Evolutionary conservation across 139 green algal genomes (phyloP).

Genomic region (Deuterostichococcus epilithicus): DNA sequence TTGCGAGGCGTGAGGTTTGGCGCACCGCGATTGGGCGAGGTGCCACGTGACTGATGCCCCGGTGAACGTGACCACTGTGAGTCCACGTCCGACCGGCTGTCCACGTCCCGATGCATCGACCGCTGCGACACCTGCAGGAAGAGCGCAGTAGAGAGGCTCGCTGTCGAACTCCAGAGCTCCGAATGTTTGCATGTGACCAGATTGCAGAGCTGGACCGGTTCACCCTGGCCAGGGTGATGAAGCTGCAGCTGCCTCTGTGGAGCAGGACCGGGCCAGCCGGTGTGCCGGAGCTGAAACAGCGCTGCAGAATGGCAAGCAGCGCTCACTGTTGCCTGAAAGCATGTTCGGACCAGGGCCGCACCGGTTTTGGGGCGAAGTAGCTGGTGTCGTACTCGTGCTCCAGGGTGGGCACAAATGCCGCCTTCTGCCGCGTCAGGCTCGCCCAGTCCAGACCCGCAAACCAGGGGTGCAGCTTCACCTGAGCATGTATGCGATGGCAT

Average conservation of each 20-base stretch:
- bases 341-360: background rate
- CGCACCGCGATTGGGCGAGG: background rate
- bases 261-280: too few species aligned
- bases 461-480: constrained; percentile 86
- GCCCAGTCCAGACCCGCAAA: constrained; percentile 78
- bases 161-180: background rate
- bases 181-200: too few species aligned
- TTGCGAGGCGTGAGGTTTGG: too few species aligned
- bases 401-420: constrained; percentile 67
- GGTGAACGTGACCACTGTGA: too few species aligned
- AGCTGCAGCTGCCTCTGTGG: too few species aligned
- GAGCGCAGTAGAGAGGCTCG: background rate
- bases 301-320: too few species aligned
- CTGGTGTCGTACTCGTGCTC: constrained; percentile 61
- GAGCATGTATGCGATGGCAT: background rate
- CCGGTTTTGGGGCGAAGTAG: constrained; percentile 56
- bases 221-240: too few species aligned
- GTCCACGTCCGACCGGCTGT: background rate
- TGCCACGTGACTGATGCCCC: background rate
- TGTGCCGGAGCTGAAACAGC: too few species aligned
- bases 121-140: background rate
- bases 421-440: constrained; percentile 64
- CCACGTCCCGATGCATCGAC: background rate
- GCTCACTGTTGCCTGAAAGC: background rate
- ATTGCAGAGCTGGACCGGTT: too few species aligned